phyloP scores from a whole-genome alignment of 768 basidiomycete species.

The Mycena latifolia region DNA sequence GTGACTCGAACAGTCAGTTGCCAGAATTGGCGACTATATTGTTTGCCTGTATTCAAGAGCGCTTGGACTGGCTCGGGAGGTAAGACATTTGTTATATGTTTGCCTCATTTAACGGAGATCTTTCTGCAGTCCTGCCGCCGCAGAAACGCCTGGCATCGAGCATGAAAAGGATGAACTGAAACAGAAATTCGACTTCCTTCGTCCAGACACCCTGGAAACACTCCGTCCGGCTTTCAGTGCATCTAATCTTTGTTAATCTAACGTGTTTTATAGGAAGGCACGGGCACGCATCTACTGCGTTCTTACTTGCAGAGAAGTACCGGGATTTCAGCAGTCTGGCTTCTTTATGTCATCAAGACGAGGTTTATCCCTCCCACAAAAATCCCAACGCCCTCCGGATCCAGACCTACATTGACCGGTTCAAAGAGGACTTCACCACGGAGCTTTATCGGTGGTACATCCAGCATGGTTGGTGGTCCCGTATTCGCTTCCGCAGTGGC shows the following conservation, averaged over 20 bases:
- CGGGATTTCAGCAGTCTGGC: slow-evolving; percentile 90
- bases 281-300: slow-evolving; percentile 78
- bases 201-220: slow-evolving; percentile 83
- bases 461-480: slow-evolving; percentile 73
- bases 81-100: slow-evolving; percentile 32
- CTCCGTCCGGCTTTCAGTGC: slow-evolving; percentile 67
- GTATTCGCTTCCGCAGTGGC: slow-evolving; percentile 6
- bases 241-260: neutral
- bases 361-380: slow-evolving; percentile 70
- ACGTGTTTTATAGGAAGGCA: slow-evolving; percentile 63
- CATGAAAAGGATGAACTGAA: slow-evolving; percentile 71
- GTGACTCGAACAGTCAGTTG: slow-evolving; percentile 65
- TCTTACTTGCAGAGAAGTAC: slow-evolving; percentile 87
- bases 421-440: slow-evolving; percentile 86
- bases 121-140: slow-evolving; percentile 55
- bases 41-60: slow-evolving; percentile 77
- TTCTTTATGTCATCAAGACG: slow-evolving; percentile 80
- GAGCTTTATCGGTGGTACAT: slow-evolving; percentile 95
- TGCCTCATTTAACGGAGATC: neutral
- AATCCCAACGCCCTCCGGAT: slow-evolving; percentile 76
- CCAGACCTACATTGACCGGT: slow-evolving; percentile 79
- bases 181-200: slow-evolving; percentile 75
- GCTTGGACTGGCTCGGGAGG: slow-evolving; percentile 78
- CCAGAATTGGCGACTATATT: slow-evolving; percentile 73
- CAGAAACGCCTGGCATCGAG: slow-evolving; percentile 60